Conservation (phyloP, 108 stramenopile species). For the Aurantiochytrium sp. region DNA sequence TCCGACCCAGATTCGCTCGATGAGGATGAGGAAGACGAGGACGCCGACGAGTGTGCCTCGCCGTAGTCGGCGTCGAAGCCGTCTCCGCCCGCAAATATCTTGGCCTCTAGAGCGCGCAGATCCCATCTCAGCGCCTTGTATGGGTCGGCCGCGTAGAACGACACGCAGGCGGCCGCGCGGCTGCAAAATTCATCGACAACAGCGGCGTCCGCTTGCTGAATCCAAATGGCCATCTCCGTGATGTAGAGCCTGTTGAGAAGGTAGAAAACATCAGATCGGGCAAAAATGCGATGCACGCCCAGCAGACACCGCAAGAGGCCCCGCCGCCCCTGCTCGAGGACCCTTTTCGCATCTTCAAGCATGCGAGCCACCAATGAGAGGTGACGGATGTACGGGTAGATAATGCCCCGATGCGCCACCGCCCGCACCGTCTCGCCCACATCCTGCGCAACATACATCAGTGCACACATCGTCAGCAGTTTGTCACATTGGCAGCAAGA, state of each 20-base stretch:
- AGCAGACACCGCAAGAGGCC: constrained; percentile 5
- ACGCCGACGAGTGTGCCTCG: no score
- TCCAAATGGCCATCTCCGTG: constrained; percentile 6
- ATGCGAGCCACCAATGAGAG: background rate
- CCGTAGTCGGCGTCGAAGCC: no score
- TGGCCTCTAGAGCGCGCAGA: background rate
- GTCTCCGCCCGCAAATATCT: background rate
- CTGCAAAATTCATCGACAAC: background rate
- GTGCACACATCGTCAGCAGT: no score
- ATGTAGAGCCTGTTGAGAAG: constrained; percentile 25
- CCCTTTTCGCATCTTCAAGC: background rate
- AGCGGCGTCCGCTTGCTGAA: background rate
- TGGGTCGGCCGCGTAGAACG: background rate
- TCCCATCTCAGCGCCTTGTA: background rate
- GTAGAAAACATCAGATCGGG: background rate
- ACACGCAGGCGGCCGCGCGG: background rate
- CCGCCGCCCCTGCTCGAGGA: background rate
- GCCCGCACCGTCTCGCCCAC: background rate
- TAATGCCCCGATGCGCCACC: background rate
- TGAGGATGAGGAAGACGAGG: no score
- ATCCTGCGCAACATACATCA: background rate
- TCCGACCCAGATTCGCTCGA: no score
- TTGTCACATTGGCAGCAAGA: no score
- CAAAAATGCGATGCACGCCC: constrained; percentile 12
- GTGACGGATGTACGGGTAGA: constrained; percentile 18